Base-by-base conservation (phyloP, 2,329 filamentous ascomycete species). In the Cercospora zeae-maydis region DNA sequence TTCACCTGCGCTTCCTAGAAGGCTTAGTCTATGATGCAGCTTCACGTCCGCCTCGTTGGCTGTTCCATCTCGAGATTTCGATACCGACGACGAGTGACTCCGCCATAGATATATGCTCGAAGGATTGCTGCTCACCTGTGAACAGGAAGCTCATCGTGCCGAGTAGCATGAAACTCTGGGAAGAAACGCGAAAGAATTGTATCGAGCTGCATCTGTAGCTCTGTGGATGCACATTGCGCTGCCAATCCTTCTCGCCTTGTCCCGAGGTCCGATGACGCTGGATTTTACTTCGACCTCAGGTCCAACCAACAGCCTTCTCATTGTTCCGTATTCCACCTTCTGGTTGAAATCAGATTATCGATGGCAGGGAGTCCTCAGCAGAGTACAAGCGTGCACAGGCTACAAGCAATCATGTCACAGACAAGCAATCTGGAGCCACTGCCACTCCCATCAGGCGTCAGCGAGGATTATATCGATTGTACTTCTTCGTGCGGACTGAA, bases 391-490 rank as follows among this genome's bases (percentile, higher is more conserved):
- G 6, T 42, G 24, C 34, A 11, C 9, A 57, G 54, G 45, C 27
- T 57, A 57, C 36, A 57, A 37, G 36, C 34, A 8, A 63, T 53
- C 30, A 67, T 65, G 61, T 39, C 63, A 6, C 58, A 63, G 53
- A 53, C 39, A 39, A 49, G 37, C 13, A 14, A 55, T n/a, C 66
- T 81, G 34, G 71, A 76, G 42, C 80, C 83, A 27, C 74, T 85
- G 33, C 80, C 81, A n/a, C 78, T 90, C 2, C 84, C 86, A 1
- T 36, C 75, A 16, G 82, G 81, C 27, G 77, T 90, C 55, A 78
- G 77, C 14, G 83, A 85, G 61, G 81, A 82, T 67, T 83, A 84
- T 66, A 72, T 89, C 66, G 78, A 83, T 70, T 86, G 85, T 51
- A 76, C 76, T 4, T 74, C 79, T 45, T 74, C 74, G 1, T 82